Conservation (phyloP, 805 yeast genomes). For the Teunomyces cretensis region DNA sequence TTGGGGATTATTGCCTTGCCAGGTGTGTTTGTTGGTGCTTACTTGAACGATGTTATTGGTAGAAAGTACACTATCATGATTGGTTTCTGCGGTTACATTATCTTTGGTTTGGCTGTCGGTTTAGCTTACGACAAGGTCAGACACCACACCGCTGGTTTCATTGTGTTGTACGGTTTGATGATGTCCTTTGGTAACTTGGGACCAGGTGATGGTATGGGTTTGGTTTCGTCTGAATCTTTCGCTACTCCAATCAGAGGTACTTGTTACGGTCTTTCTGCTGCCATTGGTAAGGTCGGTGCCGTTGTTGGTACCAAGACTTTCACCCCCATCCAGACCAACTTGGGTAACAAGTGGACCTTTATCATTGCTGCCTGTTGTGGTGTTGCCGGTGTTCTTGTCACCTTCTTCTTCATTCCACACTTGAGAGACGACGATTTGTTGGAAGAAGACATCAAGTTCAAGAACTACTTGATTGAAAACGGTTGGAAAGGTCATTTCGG, state of each 20-base stretch:
- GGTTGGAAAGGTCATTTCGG: conserved; percentile 61
- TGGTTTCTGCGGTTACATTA: conserved; percentile 70
- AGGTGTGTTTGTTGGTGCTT: conserved; percentile 72
- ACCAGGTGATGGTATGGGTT: conserved; percentile 76
- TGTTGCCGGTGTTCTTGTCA: conserved; percentile 57
- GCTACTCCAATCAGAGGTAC: conserved; percentile 81
- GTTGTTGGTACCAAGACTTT: conserved; percentile 75
- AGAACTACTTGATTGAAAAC: conserved; percentile 52
- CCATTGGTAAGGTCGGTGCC: conserved; percentile 83
- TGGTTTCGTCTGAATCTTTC: conserved; percentile 63
- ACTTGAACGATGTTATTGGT: conserved; percentile 61
- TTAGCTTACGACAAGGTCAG: conserved; percentile 56
- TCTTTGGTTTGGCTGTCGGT: conserved; percentile 72
- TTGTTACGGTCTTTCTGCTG: conserved; percentile 73
- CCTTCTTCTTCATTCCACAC: conserved; percentile 66
- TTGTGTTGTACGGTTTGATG: conserved; percentile 73
- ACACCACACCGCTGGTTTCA: conserved; percentile 60
- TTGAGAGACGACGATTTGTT: conserved; percentile 66
- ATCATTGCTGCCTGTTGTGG: conserved; percentile 79
- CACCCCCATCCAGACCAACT: conserved; percentile 60
- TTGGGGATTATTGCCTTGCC: conserved; percentile 68
- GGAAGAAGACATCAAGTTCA: conserved; percentile 62
- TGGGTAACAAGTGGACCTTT: conserved; percentile 74
- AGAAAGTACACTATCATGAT: conserved; percentile 68
- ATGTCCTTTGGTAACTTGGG: conserved; percentile 71